These are phyloP conservation scores for Chimonanthus salicifolius DNA, from an alignment of 164 flowering plant species.

Conservation along the genomic window DNA sequence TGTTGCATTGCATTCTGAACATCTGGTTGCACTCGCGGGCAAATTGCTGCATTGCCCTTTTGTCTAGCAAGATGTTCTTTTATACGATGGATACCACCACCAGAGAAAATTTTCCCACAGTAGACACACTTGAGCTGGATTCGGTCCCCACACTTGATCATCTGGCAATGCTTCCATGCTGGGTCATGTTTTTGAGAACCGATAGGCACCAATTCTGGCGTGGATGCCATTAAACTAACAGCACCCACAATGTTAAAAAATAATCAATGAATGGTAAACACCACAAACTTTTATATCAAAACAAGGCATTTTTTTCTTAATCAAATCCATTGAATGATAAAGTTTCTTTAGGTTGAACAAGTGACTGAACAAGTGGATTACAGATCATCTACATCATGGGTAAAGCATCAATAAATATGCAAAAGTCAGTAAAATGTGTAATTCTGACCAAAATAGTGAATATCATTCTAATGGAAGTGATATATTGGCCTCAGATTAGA, in stretches of 20 bases:
- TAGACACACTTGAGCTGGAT: conserved; percentile 68
- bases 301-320: not conserved
- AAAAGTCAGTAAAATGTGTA: too few species aligned
- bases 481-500: too few species aligned
- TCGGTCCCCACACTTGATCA: conserved; percentile 68
- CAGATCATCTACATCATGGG: too few species aligned
- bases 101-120: conserved; percentile 70
- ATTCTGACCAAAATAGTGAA: too few species aligned
- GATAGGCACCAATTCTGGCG: conserved; percentile 47
- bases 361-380: not conserved
- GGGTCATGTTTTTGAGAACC: conserved; percentile 79
- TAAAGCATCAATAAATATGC: too few species aligned
- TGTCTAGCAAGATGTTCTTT: conserved; percentile 89
- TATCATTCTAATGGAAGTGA: too few species aligned
- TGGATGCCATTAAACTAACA: conserved; percentile 34
- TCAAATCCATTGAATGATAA: not conserved
- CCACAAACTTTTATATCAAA: not conserved
- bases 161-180: conserved; percentile 89
- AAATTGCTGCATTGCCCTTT: conserved; percentile 83
- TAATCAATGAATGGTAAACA: not conserved
- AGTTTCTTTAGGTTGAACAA: not conserved
- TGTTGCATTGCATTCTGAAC: conserved; percentile 58
- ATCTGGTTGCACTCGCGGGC: conserved; percentile 54
- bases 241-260: not conserved
- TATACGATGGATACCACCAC: conserved; percentile 97